These are phyloP conservation scores for Flaveria floridana DNA, from an alignment of 140 eudicot genomes.

Conservation along the genomic window DNA sequence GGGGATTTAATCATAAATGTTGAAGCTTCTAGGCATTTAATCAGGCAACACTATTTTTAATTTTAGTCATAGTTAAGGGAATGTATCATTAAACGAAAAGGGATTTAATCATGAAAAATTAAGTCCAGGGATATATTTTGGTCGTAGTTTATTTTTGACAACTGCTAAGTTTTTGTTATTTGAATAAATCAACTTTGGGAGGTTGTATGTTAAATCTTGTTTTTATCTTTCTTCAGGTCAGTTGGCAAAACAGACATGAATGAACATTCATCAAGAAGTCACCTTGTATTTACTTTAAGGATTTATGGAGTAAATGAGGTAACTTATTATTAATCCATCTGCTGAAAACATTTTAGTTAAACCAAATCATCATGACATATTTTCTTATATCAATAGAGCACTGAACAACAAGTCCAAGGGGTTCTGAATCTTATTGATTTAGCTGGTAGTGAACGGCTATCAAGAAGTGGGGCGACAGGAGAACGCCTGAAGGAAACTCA, in stretches of 20 bases:
- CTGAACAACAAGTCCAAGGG: slow-evolving; percentile 92
- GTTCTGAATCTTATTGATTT: slow-evolving; percentile 85
- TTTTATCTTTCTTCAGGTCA: slow-evolving; percentile 46
- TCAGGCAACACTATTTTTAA: background rate
- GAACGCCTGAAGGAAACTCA: slow-evolving; percentile 91
- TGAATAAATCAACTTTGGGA: background rate
- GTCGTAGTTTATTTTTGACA: too few species aligned
- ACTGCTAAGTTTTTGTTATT: background rate
- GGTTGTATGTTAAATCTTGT: background rate
- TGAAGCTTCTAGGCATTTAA: background rate
- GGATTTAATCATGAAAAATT: background rate
- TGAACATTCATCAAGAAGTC: slow-evolving; percentile 89
- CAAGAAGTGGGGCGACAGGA: slow-evolving; percentile 95
- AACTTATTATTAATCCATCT: slow-evolving; percentile 1
- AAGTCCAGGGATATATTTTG: background rate
- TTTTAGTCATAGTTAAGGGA: background rate
- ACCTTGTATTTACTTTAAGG: slow-evolving; percentile 79
- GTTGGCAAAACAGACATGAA: slow-evolving; percentile 97
- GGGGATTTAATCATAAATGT: background rate
- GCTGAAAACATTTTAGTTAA: background rate
- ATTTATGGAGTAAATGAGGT: slow-evolving; percentile 86
- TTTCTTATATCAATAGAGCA: slow-evolving; percentile 46
- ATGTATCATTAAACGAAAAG: too few species aligned
- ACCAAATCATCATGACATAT: background rate
- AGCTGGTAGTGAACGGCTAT: slow-evolving; percentile 94